Conservation (phyloP, 2,329 filamentous ascomycete species). For the Xylariaceae sp. region DNA sequence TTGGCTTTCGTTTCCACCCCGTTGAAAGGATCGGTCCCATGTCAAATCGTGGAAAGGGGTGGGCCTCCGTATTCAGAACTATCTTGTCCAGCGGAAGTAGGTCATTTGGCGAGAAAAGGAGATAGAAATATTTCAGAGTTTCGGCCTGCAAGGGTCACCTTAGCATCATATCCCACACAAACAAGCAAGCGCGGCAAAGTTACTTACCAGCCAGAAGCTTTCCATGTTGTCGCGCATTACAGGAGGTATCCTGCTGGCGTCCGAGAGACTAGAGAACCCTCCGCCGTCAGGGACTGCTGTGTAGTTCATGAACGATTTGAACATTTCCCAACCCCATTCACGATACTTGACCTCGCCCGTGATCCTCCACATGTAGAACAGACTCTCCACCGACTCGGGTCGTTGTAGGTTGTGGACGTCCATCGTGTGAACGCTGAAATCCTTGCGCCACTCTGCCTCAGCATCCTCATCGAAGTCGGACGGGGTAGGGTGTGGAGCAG, state of each 20-base stretch:
- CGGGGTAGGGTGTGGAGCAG: conserved; percentile 58
- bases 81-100: conserved; percentile 84
- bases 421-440: conserved; percentile 80
- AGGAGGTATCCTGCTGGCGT: conserved; percentile 77
- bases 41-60: conserved; percentile 87
- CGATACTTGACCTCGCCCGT: conserved; percentile 89
- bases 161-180: conserved; percentile 3
- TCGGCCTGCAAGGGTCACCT: conserved; percentile 69
- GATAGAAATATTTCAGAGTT: conserved; percentile 96
- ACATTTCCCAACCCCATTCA: conserved; percentile 99
- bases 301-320: conserved; percentile 86
- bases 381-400: conserved; percentile 93
- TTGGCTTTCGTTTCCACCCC: conserved; percentile 77
- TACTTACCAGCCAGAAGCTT: conserved; percentile 91
- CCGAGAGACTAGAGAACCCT: conserved; percentile 81
- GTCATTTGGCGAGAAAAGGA: conserved; percentile 86
- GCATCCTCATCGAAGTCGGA: conserved; percentile 57
- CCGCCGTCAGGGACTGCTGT: conserved; percentile 79
- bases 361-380: conserved; percentile 99
- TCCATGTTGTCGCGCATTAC: conserved; percentile 89
- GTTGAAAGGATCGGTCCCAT: conserved; percentile 79
- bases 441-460: conserved; percentile 73
- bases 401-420: conserved; percentile 93
- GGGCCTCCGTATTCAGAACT: conserved; percentile 96
- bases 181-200: neutral